phyloP scores from a whole-genome alignment of 441 rosid species.

The Erodium trifolium region DNA sequence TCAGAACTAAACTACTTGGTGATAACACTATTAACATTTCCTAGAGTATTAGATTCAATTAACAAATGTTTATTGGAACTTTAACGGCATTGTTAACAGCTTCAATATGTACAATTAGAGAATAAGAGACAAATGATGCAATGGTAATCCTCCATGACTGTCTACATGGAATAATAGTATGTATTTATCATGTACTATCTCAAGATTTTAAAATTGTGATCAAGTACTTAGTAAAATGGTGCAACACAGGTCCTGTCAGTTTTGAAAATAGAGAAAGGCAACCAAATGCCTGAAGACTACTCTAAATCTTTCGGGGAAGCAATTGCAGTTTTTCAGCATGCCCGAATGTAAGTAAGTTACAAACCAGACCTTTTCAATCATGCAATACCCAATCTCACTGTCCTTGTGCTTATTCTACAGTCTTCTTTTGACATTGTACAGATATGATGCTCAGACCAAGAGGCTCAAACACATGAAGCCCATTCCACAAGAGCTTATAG shows the following conservation, averaged over 20 bases:
- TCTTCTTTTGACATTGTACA: conserved; percentile 22
- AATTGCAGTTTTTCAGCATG: conserved; percentile 74
- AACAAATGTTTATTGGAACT: neutral
- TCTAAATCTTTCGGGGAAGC: conserved; percentile 58
- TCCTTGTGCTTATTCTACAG: neutral
- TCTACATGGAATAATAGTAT: too few relatives aligned
- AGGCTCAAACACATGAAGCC: conserved; percentile 57
- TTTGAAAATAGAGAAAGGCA: conserved; percentile 64
- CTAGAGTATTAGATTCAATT: neutral
- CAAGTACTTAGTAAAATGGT: neutral
- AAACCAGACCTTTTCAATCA: neutral
- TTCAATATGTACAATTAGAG: neutral
- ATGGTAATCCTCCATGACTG: neutral
- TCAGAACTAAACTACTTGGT: too few relatives aligned
- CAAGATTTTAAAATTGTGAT: neutral
- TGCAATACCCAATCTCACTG: neutral
- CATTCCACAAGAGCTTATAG: conserved; percentile 41
- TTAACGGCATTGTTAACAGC: neutral
- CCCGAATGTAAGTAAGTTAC: conserved; percentile 42
- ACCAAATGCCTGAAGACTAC: conserved; percentile 69
- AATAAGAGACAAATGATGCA: neutral
- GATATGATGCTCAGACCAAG: conserved; percentile 52
- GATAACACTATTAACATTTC: neutral
- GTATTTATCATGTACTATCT: too few relatives aligned
- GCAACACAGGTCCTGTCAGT: conserved; percentile 52